Base-by-base conservation (phyloP, 2,329 filamentous ascomycete species). In the Colletotrichum caudatum region DNA sequence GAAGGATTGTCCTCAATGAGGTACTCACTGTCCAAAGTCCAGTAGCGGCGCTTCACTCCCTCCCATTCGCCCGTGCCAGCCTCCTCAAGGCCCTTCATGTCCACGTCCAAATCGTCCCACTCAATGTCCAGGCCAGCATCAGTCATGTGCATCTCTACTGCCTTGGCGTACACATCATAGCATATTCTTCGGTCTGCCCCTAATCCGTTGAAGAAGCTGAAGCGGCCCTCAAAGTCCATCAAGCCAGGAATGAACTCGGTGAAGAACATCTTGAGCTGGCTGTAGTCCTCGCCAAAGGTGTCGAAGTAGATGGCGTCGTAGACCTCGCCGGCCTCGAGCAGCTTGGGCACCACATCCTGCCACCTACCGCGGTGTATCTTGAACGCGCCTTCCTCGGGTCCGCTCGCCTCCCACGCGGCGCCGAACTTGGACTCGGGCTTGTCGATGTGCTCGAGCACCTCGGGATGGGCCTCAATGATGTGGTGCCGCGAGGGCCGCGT, bases 291-390 rank as follows among this genome's bases (percentile, higher is more conserved):
- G 8, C 94, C 96, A 80, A 98, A 98, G 0, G 96, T 99, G 79
- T 99, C 96, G 78, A 98, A 98, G 84, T 98, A 99, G 75, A 99
- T 94, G 37, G 92, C 93, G 78, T 97, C 93, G 78, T 95, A 95
- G 16, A 90, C 83, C 76, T 92, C 87, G 12, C 92, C 92, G 51
- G 89, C 83, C 71, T 89, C 88, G 1, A 95, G 82, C 9, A 97
- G 84, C 62, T 84, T 83, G 0, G 91, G 92, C 20, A 95, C 84
- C 0, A 96, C 83, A 71, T 96, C 93, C 81, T 97, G 94, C 94
- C 94, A 97, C 75, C 86, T 87, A 3, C 94, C 93, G 48, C 87
- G 84, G 78, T 94, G 90, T 33, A 97, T 88, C 76, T 91, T 89
- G 81, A 89, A 91, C 76, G 93, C 93, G 12, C 92, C 93, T 35